Evolutionary conservation across 371 early-diverging fungal species (phyloP), one percentile per base, ranked within the genome.

Genomic region (Rhizopus stolonifer): DNA sequence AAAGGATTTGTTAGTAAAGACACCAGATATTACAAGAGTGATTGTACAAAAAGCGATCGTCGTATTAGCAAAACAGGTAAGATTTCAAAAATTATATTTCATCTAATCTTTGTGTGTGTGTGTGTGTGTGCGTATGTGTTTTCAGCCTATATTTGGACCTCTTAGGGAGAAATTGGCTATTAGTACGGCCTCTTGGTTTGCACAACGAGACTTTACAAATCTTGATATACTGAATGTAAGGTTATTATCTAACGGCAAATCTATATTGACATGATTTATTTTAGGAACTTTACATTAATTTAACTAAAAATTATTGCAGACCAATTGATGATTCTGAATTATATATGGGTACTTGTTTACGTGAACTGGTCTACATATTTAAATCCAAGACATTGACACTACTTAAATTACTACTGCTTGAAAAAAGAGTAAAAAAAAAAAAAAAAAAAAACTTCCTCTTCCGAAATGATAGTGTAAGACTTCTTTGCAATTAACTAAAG

Each of bases 41-140:
- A 86, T 83, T 43, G 90, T 92, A 9, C 91, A 91, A 64, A 91
- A 91, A 65, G 91, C 91, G 1, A 85, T 91, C 0, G 88, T 89
- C 2, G 83, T 89, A 5, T 65, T 89, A 5, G 88, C 90, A 5
- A 80, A 77, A 45, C 84, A 88, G 74, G 85, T 80, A 58, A 61
- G 15, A 23, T 36, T n/a, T 4, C 15, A 14, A 11, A 36, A 36
- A 29, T 10, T 29, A 29, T 29, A n/a, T 29, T 29, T 29, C 31
- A 7, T 29, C 4, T 7, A 29, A 29, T 4, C 31, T 7, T 29
- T 29, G 31, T 7, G 4, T 22, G 2, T n/a, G n/a, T n/a, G n/a
- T n/a, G n/a, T n/a, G n/a, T n/a, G n/a, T n/a, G n/a, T n/a, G n/a
- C n/a, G n/a, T n/a, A 21, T n/a, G 24, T 38, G 15, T 36, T n/a